Evolutionary conservation across 306 rosid species (phyloP).

Genomic region (Begonia loranthoides): DNA sequence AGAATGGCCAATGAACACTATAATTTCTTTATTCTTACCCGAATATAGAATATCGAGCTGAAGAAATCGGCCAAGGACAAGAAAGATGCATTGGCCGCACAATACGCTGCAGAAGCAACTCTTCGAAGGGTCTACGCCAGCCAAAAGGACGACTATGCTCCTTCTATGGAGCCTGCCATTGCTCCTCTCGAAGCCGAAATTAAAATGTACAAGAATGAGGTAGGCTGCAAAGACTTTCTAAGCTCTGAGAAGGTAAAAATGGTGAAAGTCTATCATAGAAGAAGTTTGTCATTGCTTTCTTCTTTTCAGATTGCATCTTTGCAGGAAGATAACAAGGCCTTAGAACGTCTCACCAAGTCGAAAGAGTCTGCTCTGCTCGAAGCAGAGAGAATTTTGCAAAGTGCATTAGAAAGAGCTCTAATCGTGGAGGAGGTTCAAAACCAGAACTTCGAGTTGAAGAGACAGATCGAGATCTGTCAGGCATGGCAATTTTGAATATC

Average conservation of each 20-base stretch:
- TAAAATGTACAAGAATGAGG: constrained; percentile 77
- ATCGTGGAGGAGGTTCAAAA: constrained; percentile 97
- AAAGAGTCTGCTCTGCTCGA: constrained; percentile 80
- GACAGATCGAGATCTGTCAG: constrained; percentile 98
- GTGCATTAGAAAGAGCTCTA: constrained; percentile 87
- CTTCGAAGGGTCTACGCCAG: constrained; percentile 59
- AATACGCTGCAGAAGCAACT: constrained; percentile 81
- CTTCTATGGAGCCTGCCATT: constrained; percentile 49
- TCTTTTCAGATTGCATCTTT: constrained; percentile 41
- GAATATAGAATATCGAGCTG: constrained; percentile 65
- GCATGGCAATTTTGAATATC: constrained; percentile 18
- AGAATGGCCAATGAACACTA: background rate
- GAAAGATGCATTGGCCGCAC: constrained; percentile 79
- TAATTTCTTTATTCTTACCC: background rate
- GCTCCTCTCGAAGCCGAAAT: constrained; percentile 90
- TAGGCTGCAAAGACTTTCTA: constrained; percentile 9
- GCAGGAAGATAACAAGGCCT: constrained; percentile 81
- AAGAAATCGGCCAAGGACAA: constrained; percentile 57
- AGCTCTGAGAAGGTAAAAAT: background rate
- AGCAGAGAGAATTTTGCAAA: constrained; percentile 71
- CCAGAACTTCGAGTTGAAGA: constrained; percentile 73
- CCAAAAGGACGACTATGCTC: constrained; percentile 55
- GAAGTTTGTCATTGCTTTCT: constrained; percentile 2
- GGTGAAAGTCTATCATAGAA: background rate
- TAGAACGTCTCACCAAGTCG: constrained; percentile 71